phyloP scores from a whole-genome alignment of 2,329 filamentous ascomycete species.

The Coniella vitis region DNA sequence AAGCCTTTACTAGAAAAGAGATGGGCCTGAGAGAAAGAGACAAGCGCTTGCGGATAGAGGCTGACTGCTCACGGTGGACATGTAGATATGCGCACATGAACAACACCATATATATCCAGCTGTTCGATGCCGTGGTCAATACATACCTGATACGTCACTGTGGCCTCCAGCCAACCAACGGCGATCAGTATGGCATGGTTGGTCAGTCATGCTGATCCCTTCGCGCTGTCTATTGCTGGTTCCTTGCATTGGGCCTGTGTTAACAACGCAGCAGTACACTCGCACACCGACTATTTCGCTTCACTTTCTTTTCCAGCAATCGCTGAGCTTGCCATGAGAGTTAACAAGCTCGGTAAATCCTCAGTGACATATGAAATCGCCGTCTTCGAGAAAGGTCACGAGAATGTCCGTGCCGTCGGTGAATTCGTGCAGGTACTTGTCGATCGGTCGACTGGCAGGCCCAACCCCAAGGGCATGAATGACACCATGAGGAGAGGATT shows the following conservation, averaged over 20 bases:
- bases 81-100: conserved; percentile 78
- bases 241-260: not conserved
- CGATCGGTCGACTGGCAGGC: conserved; percentile 63
- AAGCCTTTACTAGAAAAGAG: not conserved
- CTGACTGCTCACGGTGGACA: conserved; percentile 12
- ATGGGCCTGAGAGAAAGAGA: not conserved
- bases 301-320: conserved; percentile 76
- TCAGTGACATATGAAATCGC: conserved; percentile 89
- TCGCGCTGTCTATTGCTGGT: too few relatives aligned
- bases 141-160: conserved; percentile 78
- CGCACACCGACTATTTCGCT: conserved; percentile 78
- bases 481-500: conserved; percentile 51
- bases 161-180: conserved; percentile 62
- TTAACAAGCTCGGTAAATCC: conserved; percentile 76
- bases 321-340: conserved; percentile 73
- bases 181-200: conserved; percentile 71
- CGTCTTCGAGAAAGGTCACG: conserved; percentile 69
- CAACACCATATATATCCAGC: conserved; percentile 78
- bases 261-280: conserved; percentile 50
- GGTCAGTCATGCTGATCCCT: conserved; percentile 11
- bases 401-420: conserved; percentile 74
- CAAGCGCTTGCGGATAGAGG: too few relatives aligned
- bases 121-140: conserved; percentile 89
- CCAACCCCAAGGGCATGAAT: conserved; percentile 59
- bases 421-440: conserved; percentile 80